Evolutionary conservation across 228 moss, liverwort and hornwort genomes (phyloP).

Genomic region (Sphagnum magellanicum): DNA sequence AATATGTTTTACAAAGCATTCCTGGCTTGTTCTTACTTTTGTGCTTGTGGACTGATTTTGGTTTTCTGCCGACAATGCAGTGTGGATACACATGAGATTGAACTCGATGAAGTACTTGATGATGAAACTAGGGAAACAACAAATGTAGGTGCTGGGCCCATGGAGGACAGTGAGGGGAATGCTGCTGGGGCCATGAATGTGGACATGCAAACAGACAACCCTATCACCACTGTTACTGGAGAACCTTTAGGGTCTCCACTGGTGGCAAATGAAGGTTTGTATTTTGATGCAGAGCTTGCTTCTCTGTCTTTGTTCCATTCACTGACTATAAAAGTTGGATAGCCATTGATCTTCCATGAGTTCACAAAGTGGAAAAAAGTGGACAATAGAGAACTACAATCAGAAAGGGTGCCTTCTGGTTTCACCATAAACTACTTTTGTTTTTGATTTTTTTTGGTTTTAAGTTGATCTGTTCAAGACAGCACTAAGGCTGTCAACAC

Average conservation of each 20-base stretch:
- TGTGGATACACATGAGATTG: slow-evolving; percentile 95
- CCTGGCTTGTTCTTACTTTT: not conserved
- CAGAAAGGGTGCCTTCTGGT: slow-evolving; percentile 4
- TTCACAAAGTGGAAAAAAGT: not conserved
- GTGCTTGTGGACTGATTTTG: not conserved
- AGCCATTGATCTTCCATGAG: not conserved
- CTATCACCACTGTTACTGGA: not conserved
- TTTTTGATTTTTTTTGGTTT: slow-evolving; percentile 1
- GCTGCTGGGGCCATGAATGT: slow-evolving; percentile 34
- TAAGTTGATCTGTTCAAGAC: slow-evolving; percentile 12
- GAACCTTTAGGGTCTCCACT: slow-evolving; percentile 22
- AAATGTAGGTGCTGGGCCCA: slow-evolving; percentile 22
- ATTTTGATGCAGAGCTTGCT: not conserved
- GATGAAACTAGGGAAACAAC: slow-evolving; percentile 39
- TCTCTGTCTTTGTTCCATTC: no score
- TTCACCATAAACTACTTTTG: slow-evolving; percentile 8
- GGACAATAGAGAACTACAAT: not conserved
- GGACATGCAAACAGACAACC: slow-evolving; percentile 36
- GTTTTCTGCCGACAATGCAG: slow-evolving; percentile 19
- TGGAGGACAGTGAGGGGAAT: slow-evolving; percentile 8
- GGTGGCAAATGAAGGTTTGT: slow-evolving; percentile 31
- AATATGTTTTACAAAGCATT: no score
- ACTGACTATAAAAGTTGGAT: no score
- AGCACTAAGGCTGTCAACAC: slow-evolving; percentile 3
- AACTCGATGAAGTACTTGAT: slow-evolving; percentile 69